A percentile compares a stretch with the other conserved stretches of the same genome.
These are phyloP conservation scores for Chlorokybus atmophyticus DNA, from an alignment of 139 green algal genomes.

Conservation along the genomic window DNA sequence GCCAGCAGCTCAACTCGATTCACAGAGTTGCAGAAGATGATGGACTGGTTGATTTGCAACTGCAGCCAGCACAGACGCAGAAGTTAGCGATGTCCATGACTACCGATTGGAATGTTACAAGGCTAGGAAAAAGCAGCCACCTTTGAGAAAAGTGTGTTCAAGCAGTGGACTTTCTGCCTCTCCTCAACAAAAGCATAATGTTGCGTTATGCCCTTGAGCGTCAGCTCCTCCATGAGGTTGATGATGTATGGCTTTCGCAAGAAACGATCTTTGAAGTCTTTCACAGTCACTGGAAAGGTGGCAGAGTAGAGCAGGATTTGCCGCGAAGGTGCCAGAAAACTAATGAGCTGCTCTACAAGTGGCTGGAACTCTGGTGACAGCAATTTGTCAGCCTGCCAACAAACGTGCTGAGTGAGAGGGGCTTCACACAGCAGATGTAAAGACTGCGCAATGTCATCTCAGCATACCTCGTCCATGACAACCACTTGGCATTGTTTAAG, in stretches of 20 bases:
- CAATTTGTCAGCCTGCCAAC: slow-evolving; percentile 94
- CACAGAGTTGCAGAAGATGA: slow-evolving; percentile 99
- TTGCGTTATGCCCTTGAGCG: slow-evolving; percentile 90
- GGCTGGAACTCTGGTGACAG: slow-evolving; percentile 92
- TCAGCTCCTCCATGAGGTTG: slow-evolving; percentile 99
- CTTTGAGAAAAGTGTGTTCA: slow-evolving; percentile 94
- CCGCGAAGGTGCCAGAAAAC: slow-evolving; percentile 57
- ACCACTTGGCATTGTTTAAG: slow-evolving; percentile 69
- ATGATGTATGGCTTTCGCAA: slow-evolving; percentile 95
- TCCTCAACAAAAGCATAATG: slow-evolving; percentile 99
- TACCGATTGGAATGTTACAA: background rate
- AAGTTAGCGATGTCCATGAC: background rate
- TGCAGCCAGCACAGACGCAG: too few relatives aligned
- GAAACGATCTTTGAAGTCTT: slow-evolving; percentile 94
- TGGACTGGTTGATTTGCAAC: slow-evolving; percentile 95
- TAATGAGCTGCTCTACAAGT: slow-evolving; percentile 88
- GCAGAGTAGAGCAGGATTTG: slow-evolving; percentile 97
- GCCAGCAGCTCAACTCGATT: slow-evolving; percentile 96
- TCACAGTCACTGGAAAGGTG: slow-evolving; percentile 97
- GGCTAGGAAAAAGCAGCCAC: slow-evolving; percentile 29
- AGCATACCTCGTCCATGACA: slow-evolving; percentile 90
- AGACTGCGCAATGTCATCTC: too few relatives aligned
- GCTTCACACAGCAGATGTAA: too few relatives aligned
- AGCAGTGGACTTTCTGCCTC: slow-evolving; percentile 83
- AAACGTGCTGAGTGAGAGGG: too few relatives aligned